Percentiles rank a stretch among this genome's conserved stretches.
Conservation (phyloP, 1,139 yeast species). For the Insectozyma bohioensis region DNA sequence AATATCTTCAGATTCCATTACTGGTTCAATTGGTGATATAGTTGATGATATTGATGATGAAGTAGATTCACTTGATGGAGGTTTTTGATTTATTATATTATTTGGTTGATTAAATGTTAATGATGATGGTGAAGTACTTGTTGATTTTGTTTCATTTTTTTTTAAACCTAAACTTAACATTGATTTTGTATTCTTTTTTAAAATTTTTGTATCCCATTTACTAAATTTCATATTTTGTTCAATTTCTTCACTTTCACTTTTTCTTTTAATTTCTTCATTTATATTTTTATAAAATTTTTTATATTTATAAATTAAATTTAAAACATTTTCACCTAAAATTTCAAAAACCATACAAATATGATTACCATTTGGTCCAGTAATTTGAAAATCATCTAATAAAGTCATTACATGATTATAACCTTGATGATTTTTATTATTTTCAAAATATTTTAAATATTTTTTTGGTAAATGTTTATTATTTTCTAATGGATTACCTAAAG, state of each 20-base stretch:
- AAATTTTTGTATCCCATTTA: constrained; percentile 23
- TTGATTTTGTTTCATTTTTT: constrained; percentile 10
- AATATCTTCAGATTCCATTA: constrained; percentile 9
- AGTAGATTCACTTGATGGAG: constrained; percentile 1
- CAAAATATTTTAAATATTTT: constrained; percentile 15
- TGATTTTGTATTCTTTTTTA: constrained; percentile 25
- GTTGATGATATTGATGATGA: constrained; percentile 10
- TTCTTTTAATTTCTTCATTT: constrained; percentile 13
- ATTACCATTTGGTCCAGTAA: constrained; percentile 41
- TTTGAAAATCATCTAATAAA: constrained; percentile 40
- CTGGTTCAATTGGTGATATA: constrained; percentile 11
- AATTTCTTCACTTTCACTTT: constrained; percentile 10
- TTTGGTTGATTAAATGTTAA: constrained; percentile 4
- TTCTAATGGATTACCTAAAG: constrained; percentile 19
- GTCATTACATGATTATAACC: constrained; percentile 43
- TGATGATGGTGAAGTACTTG: constrained; percentile 2
- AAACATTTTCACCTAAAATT: constrained; percentile 41
- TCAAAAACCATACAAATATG: constrained; percentile 49
- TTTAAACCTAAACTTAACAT: constrained; percentile 27
- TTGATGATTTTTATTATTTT: constrained; percentile 23
- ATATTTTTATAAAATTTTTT: constrained; percentile 22
- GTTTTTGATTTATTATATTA: no score
- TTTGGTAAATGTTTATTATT: constrained; percentile 28
- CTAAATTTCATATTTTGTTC: constrained; percentile 16
- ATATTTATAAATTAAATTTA: constrained; percentile 38